phyloP scores from a whole-genome alignment of 2,329 filamentous ascomycete species.

The Epichloe gansuensis region DNA sequence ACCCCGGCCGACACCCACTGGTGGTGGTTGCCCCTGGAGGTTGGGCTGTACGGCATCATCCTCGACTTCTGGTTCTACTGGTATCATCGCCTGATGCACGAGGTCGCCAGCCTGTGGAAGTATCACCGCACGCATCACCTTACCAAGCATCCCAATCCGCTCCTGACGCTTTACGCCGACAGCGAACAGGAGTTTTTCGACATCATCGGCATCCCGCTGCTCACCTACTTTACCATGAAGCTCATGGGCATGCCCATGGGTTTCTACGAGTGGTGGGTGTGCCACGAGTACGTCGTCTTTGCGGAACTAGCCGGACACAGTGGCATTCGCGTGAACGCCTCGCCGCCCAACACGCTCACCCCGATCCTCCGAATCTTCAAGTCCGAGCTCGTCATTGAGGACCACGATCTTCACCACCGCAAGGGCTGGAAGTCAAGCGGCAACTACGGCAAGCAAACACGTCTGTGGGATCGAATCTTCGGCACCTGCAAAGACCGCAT shows the following conservation, averaged over 20 bases:
- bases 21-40: not conserved
- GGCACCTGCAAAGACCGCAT: constrained; percentile 4
- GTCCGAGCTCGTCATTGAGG: constrained; percentile 4
- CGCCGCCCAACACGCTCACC: constrained; percentile 3
- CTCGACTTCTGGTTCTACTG: constrained; percentile 8
- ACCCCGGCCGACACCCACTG: constrained; percentile 1
- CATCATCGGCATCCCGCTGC: constrained; percentile 4
- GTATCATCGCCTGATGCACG: constrained; percentile 7
- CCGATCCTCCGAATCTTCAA: not conserved
- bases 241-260: constrained; percentile 5
- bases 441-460: constrained; percentile 7
- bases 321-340: not conserved
- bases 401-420: constrained; percentile 6
- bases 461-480: constrained; percentile 5
- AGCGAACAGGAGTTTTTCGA: constrained; percentile 5
- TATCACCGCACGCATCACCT: constrained; percentile 7
- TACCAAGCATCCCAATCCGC: constrained; percentile 6
- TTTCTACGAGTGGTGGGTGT: constrained; percentile 7
- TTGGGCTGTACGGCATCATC: constrained; percentile 1
- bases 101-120: constrained; percentile 4
- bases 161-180: constrained; percentile 4
- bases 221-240: constrained; percentile 6
- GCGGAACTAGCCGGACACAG: constrained; percentile 6
- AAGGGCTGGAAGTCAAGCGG: constrained; percentile 6
- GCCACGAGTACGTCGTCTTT: constrained; percentile 6